Evolutionary conservation across 2,329 filamentous ascomycete species (phyloP), one percentile per base, ranked within the genome.

Genomic region (Aspergillus sclerotialis): DNA sequence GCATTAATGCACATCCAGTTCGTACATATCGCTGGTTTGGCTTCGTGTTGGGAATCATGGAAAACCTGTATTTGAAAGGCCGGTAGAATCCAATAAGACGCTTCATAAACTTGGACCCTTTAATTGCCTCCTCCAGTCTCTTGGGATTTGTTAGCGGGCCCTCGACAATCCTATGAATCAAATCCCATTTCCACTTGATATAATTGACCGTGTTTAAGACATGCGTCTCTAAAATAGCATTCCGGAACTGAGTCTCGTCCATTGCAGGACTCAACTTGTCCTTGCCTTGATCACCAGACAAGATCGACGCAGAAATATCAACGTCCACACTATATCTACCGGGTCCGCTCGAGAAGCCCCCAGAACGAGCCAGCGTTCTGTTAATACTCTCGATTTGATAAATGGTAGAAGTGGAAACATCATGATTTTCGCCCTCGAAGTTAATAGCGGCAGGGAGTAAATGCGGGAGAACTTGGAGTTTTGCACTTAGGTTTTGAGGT

Each of bases 331-430:
- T 59, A 30, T 67, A 64, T 37, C 60, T 57, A 35, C 64, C 65
- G 4, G 59, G 47, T 17, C 53, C 53, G 32, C 55, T 54, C 18
- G 60, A 48, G 24, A 63, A 51, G n/a, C 67, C 65, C 5, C 78
- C 76, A 30, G 86, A 93, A 37, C 88, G 76, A 55, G 93, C 93
- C 10, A 98, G 67, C 0, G 89, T 96, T 43, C 87, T 79, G 58
- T 90, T 98, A 46, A 98, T 88, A 55, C 90, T 95, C 64, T 94
- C 94, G 35, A 98, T 94, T 56, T 96, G 92, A 53, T 96, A 98
- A 9, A 98, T 86, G 12, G 93, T 93, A 6, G 87, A 82, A 6
- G 87, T 89, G 5, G 90, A 87, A 37, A 84, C 72, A 47, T 89
- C 89, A 35, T 86, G 80, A 15, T 79, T 74, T 18, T 89, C 78